Base-by-base conservation (phyloP, 2,329 filamentous ascomycete genomes). In the Colletotrichum falcatum region DNA sequence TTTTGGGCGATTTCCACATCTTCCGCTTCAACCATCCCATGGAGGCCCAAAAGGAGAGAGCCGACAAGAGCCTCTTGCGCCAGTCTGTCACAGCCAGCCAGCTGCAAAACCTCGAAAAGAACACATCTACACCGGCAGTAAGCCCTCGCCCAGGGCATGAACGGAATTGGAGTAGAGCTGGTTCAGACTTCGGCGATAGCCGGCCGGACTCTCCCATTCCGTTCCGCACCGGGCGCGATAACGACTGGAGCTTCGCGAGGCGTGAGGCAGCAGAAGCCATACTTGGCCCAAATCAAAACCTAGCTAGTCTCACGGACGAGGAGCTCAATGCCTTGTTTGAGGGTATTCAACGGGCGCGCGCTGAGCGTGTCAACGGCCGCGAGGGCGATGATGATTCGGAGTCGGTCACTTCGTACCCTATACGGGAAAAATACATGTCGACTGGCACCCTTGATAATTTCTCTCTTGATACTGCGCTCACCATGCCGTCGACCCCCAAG, bases 1-100 rank as follows among this genome's bases (percentile, higher is more conserved):
- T 99, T 73, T 86, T 99, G 12, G 96, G 96, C 49, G 96, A 99
- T 80, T 99, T 99, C 76, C 96, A 99, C 80, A 99, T 99, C 72
- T 98, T 99, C 83, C 88, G 96, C 66, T 99, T 99, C 85, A 99
- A 98, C 77, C 95, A 99, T 78, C 96, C 96, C 0, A 92, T 97
- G 85, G 96, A 99, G 82, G 96, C 96, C 37, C 91, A 94, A 69
- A 95, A 95, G 3, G 96, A 99, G 82, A 87, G 96, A 65, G 95
- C 94, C 16, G 94, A 97, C 77, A 90, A 93, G 75, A 97, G 94
- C 77, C 84, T 97, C 26, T 85, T 99, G 67, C 91, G 95, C 55
- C 95, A 98, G 77, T 97, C 95, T 1, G 83, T 91, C 44, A 90
- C 89, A 6, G 88, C 87, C 39, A 90, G 81, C 74, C 88, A 91